Evolutionary conservation across 495 filamentous ascomycete species (phyloP), one percentile per base, ranked within the genome.

Genomic region (Penicillium odoratum): DNA sequence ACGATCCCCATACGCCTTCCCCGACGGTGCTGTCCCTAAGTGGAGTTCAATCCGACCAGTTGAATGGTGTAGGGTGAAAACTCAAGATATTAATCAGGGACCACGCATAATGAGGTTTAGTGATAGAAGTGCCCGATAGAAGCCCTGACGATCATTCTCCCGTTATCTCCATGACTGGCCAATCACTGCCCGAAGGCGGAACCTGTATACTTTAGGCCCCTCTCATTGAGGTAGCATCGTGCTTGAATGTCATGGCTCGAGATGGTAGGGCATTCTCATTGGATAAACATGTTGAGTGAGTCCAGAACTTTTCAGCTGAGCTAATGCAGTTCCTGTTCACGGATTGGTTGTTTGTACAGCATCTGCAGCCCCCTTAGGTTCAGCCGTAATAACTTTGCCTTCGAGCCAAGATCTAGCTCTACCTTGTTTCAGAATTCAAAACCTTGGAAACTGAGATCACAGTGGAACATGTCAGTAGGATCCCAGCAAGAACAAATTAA

Each of bases 91-190:
- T 47, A 47, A 30, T 6, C 21, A 47, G 45, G 25, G 45, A 26
- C 25, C 25, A 4, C 28, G 26, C 43, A 11, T 26, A 46, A 46
- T 25, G n/a, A 26, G 4, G 16, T 31, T 8, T 11, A 40, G 13
- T 5, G 44, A 33, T 48, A 29, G 53, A 30, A 9, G 10, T 36
- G 33, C 8, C 33, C 33, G 33, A 29, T 26, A 7, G 38, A 40
- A 42, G 52, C 61, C 59, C 59, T 69, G 66, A 48, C 53, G 66
- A 69, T 69, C 66, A 51, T 61, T 21, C 42, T 7, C 52, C 65
- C 51, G 56, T 67, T 64, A 67, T 69, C 58, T 62, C 48, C 43
- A 47, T 26, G 34, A 25, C 29, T 38, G n/a, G 55, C 65, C 65
- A 68, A 68, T 68, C 58, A 58, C 7, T 28, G 6, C 8, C 15